A percentile compares a stretch with the other conserved stretches of the same genome.
These are phyloP conservation scores for Fusarium irregulare DNA, from an alignment of 2,329 filamentous ascomycete species.

Conservation along the genomic window DNA sequence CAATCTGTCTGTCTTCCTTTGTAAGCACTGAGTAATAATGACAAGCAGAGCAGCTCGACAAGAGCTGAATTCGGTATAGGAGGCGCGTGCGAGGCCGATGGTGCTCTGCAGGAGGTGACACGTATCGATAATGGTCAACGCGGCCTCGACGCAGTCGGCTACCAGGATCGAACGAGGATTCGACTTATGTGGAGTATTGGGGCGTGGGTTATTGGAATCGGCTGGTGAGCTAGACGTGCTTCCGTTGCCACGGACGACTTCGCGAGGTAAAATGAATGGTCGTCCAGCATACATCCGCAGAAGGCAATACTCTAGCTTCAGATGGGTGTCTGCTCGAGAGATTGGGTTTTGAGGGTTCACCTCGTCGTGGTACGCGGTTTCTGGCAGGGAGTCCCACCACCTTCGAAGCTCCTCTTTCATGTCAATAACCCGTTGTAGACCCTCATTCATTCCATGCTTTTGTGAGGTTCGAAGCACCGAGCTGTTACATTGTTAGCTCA, in stretches of 20 bases:
- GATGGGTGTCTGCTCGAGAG: constrained; percentile 62
- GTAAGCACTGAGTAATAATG: constrained; percentile 54
- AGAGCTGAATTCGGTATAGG: constrained; percentile 67
- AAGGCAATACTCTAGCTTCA: constrained; percentile 64
- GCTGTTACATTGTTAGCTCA: constrained; percentile 39
- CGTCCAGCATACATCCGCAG: constrained; percentile 65
- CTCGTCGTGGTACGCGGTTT: constrained; percentile 51
- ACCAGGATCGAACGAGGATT: constrained; percentile 56
- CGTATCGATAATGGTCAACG: constrained; percentile 62
- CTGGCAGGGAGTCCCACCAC: constrained; percentile 54
- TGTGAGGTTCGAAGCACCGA: constrained; percentile 50
- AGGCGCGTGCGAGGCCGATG: constrained; percentile 65
- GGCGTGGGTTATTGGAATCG: constrained; percentile 45
- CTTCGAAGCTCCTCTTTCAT: constrained; percentile 52
- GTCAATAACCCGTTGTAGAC: constrained; percentile 50
- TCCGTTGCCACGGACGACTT: constrained; percentile 43
- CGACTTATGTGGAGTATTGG: constrained; percentile 45
- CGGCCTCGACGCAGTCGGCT: constrained; percentile 64
- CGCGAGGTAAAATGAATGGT: constrained; percentile 61
- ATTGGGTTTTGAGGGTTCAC: constrained; percentile 54
- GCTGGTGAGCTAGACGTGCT: constrained; percentile 49
- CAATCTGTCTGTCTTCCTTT: constrained; percentile 53
- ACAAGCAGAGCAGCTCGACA: constrained; percentile 66
- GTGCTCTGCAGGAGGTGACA: constrained; percentile 61
- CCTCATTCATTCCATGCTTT: constrained; percentile 49